Evolutionary conservation across 2,329 filamentous ascomycete species (phyloP).

Genomic region (Fusarium foetens): DNA sequence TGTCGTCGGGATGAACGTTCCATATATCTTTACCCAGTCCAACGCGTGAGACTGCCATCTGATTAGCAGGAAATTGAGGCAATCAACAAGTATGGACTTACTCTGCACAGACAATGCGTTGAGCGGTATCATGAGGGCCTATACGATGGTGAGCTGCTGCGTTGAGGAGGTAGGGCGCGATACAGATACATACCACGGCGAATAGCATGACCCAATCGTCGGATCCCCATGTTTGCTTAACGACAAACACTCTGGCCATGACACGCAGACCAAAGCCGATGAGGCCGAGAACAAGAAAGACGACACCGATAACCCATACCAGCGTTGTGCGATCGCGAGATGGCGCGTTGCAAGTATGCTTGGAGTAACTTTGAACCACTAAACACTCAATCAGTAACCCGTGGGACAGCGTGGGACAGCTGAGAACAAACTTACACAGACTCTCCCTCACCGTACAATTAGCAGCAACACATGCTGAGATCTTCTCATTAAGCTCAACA

Average conservation of each 20-base stretch:
- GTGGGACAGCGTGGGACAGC: fast-evolving
- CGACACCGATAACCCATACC: constrained; percentile 3
- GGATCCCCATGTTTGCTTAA: constrained; percentile 15
- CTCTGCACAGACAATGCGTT: constrained; percentile 7
- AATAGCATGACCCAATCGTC: constrained; percentile 23
- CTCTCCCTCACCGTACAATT: constrained; percentile 15
- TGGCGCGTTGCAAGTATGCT: constrained; percentile 11
- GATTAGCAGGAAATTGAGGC: fast-evolving
- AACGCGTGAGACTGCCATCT: neutral
- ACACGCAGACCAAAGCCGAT: constrained; percentile 9
- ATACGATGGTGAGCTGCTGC: neutral
- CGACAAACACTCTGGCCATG: constrained; percentile 14
- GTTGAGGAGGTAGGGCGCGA: too few species aligned
- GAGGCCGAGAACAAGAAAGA: constrained; percentile 7
- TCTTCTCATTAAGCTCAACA: constrained; percentile 13
- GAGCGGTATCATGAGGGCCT: constrained; percentile 18
- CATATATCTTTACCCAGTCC: constrained; percentile 15
- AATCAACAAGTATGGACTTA: neutral
- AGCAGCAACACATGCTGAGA: neutral
- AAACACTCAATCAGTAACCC: neutral
- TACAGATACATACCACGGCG: constrained; percentile 5
- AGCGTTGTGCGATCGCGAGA: constrained; percentile 15
- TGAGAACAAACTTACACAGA: neutral
- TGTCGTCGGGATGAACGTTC: constrained; percentile 7
- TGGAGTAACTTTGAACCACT: constrained; percentile 19